Evolutionary conservation across 2,329 filamentous ascomycete genomes (phyloP).

Genomic region (Geosmithia putterillii): DNA sequence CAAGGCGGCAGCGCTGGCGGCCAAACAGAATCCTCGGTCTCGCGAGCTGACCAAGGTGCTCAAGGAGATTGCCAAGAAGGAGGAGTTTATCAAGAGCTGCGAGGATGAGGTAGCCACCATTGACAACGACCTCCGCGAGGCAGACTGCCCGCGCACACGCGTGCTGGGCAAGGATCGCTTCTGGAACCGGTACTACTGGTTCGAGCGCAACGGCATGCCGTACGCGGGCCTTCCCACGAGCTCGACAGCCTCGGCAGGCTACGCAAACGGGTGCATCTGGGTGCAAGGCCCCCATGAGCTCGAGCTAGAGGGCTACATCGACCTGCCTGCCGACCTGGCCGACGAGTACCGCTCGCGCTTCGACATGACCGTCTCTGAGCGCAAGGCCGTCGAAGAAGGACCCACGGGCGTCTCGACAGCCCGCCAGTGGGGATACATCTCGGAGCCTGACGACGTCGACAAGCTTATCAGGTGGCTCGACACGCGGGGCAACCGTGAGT

Average conservation of each 20-base stretch:
- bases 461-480: constrained; percentile 81
- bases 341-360: constrained; percentile 67
- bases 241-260: constrained; percentile 75
- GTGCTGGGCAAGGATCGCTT: constrained; percentile 90
- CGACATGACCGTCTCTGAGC: constrained; percentile 71
- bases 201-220: constrained; percentile 96
- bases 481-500: constrained; percentile 71
- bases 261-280: constrained; percentile 93
- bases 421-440: constrained; percentile 82
- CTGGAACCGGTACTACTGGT: constrained; percentile 99
- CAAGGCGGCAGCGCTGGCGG: constrained; percentile 38
- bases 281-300: constrained; percentile 88
- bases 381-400: constrained; percentile 79
- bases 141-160: constrained; percentile 81
- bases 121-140: constrained; percentile 87
- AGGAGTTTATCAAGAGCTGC: constrained; percentile 64
- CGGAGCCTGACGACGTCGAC: constrained; percentile 67
- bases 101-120: constrained; percentile 77
- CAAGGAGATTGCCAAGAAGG: constrained; percentile 81
- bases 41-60: constrained; percentile 82
- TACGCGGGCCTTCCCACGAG: constrained; percentile 79
- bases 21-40: constrained; percentile 55
- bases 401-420: constrained; percentile 65
- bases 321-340: constrained; percentile 58
- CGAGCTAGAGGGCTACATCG: constrained; percentile 76